Evolutionary conservation across 805 yeast species (phyloP), one percentile per base, ranked within the genome.

Genomic region (Wickerhamiella musiphila): DNA sequence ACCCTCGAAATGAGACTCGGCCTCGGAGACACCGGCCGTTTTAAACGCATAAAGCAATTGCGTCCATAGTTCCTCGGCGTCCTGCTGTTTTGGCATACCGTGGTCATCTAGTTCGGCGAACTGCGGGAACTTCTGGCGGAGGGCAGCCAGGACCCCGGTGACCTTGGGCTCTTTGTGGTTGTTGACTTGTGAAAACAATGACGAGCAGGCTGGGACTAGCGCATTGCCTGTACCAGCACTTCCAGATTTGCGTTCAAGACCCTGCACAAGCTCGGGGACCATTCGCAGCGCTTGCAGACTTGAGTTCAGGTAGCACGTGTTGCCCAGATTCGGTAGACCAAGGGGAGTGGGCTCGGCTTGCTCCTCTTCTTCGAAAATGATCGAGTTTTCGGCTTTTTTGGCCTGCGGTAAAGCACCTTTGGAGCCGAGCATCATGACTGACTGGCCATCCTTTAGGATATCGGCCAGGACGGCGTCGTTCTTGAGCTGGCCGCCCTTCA

Each of bases 1-100:
- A 28, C 92, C 61, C 29, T 68, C 70, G 51, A 84, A 77, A 39
- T 63, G 62, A 36, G 65, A 65, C 32, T 70, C 69, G 18, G 37
- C 25, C 15, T 34, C 35, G 31, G 35, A 31, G 30, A 33, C 27
- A 29, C 39, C 35, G 66, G 63, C 9, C 61, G 65, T 15, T 54
- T 37, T 47, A 23, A 81, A 53, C 20, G 64, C 56, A 22, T 60
- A 57, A 40, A 84, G 56, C 31, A 90, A 65, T 52, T 78, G 86
- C 6, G 94, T 75, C 57, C 72, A 83, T 12, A 86, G 78, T 53
- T 90, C 99, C 58, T 90, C 99, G 1, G 98, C 98, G 60, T 90
- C 99, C 57, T 90, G 99, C 58, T 90, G 98, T 54, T 81, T 83
- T 50, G 67, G 78, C 35, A 65, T 57, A 1, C 95, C 95, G 26